These are phyloP conservation scores for Candida loeiensis DNA, from an alignment of 805 yeast genomes.

Conservation along the genomic window DNA sequence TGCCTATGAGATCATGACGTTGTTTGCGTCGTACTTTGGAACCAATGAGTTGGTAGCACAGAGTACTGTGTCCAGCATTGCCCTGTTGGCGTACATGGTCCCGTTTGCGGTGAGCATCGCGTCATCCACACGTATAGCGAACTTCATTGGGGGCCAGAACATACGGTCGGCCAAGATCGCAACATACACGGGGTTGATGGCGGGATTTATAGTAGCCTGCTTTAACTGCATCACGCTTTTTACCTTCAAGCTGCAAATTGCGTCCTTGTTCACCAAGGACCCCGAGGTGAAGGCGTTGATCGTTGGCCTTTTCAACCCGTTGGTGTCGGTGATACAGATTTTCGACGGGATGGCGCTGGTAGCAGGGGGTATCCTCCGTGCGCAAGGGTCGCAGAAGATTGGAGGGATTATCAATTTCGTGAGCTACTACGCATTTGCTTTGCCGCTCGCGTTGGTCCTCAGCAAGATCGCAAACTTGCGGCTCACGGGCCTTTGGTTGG, in stretches of 20 bases:
- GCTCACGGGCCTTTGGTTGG: conserved; percentile 70
- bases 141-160: conserved; percentile 43
- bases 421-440: conserved; percentile 67
- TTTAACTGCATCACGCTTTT: conserved; percentile 46
- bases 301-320: conserved; percentile 52
- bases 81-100: conserved; percentile 42
- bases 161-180: conserved; percentile 35
- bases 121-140: conserved; percentile 43
- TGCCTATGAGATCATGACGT: conserved; percentile 46
- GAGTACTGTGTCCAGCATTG: conserved; percentile 47
- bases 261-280: conserved; percentile 60
- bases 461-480: conserved; percentile 44
- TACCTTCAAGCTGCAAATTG: conserved; percentile 46
- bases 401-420: conserved; percentile 69
- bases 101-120: conserved; percentile 47
- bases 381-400: conserved; percentile 70
- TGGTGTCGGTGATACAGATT: conserved; percentile 61
- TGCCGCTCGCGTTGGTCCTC: conserved; percentile 62
- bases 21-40: conserved; percentile 46
- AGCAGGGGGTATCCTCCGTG: conserved; percentile 69
- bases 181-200: conserved; percentile 28
- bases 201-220: conserved; percentile 27
- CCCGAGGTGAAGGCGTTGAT: conserved; percentile 51
- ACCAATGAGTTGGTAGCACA: conserved; percentile 51
- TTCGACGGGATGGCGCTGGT: conserved; percentile 70